Evolutionary conservation across 352 stramenopile species (phyloP).

Genomic region (Aphanomyces cochlioides): DNA sequence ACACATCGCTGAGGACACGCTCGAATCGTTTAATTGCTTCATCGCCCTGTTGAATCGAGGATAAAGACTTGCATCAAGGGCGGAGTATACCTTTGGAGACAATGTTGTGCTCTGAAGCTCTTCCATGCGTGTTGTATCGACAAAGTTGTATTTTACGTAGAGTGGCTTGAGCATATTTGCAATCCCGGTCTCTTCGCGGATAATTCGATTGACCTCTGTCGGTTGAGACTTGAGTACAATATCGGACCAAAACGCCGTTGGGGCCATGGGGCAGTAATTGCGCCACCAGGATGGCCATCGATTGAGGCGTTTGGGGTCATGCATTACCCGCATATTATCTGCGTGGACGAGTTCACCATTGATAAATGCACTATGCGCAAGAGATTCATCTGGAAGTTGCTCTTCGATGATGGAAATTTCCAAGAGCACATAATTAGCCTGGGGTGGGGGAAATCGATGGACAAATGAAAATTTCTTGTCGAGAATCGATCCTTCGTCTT

Average conservation of each 20-base stretch:
- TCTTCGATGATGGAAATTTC: conserved; percentile 37
- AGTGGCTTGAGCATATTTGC: conserved; percentile 52
- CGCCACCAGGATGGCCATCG: conserved; percentile 53
- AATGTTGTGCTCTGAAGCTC: conserved; percentile 49
- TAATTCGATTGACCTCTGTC: neutral
- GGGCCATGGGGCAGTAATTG: conserved; percentile 57
- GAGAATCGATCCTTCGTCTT: conserved; percentile 66
- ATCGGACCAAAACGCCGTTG: conserved; percentile 67
- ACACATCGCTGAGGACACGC: conserved; percentile 52
- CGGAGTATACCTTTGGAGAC: neutral
- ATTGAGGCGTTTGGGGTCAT: conserved; percentile 35
- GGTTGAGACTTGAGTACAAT: conserved; percentile 35
- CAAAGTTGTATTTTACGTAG: conserved; percentile 75
- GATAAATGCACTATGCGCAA: conserved; percentile 27
- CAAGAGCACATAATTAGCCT: conserved; percentile 54
- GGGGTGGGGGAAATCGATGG: conserved; percentile 15
- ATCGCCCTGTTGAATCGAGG: neutral
- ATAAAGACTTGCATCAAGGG: neutral
- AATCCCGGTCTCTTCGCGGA: conserved; percentile 29
- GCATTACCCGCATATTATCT: conserved; percentile 34
- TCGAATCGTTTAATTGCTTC: conserved; percentile 37
- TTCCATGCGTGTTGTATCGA: conserved; percentile 66
- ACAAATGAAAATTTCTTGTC: conserved; percentile 35
- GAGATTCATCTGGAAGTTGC: neutral
- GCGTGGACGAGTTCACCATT: conserved; percentile 49